A percentile compares a stretch with the other conserved stretches of the same genome.
Conservation (phyloP, 2,329 filamentous ascomycete genomes). For the Sarocladium oryzae region DNA sequence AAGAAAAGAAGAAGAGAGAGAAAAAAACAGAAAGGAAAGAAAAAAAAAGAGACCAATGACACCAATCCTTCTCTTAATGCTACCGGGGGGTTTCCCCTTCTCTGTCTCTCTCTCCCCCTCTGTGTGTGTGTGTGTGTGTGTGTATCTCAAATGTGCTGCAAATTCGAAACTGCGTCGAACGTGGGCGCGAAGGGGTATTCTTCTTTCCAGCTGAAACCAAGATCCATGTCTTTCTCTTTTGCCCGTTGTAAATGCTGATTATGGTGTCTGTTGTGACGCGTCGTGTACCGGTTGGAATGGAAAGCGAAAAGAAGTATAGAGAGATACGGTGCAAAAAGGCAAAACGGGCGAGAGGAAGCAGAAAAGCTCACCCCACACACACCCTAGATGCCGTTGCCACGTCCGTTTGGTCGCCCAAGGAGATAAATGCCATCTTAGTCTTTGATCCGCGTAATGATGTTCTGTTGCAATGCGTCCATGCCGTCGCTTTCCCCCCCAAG, state of each 20-base stretch:
- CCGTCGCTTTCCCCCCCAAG: neutral
- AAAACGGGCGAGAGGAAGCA: neutral
- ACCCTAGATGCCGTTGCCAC: neutral
- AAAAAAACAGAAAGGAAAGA: no score
- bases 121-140: no score
- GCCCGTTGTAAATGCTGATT: constrained; percentile 8
- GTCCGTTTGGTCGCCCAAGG: neutral
- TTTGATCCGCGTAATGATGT: neutral
- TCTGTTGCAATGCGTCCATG: neutral
- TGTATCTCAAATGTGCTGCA: neutral
- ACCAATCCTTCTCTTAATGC: neutral
- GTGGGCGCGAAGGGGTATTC: constrained; percentile 7
- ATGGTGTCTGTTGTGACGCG: neutral
- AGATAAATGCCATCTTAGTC: neutral
- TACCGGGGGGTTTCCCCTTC: constrained; percentile 1
- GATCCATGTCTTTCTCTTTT: constrained; percentile 6
- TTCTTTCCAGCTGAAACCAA: constrained; percentile 7
- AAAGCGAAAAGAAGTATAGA: neutral
- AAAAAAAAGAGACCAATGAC: constrained; percentile 1
- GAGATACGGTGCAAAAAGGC: neutral
- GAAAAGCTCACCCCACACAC: no score
- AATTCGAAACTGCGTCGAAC: neutral
- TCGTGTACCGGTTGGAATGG: neutral
- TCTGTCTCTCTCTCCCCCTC: no score
- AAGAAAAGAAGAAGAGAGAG: no score